Conservation (phyloP, 2,329 filamentous ascomycete genomes). For the Neofusicoccum umdonicola region DNA sequence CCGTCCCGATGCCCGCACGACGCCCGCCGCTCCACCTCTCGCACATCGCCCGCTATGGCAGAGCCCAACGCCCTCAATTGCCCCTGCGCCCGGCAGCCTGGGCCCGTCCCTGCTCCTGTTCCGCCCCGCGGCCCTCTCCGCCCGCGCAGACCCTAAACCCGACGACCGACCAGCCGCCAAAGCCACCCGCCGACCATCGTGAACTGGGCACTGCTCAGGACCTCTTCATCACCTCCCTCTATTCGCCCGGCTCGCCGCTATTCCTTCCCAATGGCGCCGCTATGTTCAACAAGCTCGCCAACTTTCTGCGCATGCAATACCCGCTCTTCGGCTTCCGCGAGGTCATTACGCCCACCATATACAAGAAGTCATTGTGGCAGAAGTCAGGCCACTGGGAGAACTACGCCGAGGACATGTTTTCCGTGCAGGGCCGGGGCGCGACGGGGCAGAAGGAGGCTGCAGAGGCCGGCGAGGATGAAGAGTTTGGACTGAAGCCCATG, state of each 20-base stretch:
- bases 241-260: slow-evolving; percentile 82
- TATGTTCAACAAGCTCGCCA: slow-evolving; percentile 79
- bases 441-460: slow-evolving; percentile 44
- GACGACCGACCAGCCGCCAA: slow-evolving; percentile 28
- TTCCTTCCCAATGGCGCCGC: slow-evolving; percentile 79
- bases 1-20: slow-evolving; percentile 32
- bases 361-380: slow-evolving; percentile 84
- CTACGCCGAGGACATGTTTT: slow-evolving; percentile 90
- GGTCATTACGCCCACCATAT: slow-evolving; percentile 86
- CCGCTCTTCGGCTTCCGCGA: slow-evolving; percentile 82
- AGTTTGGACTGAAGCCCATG: slow-evolving; percentile 88
- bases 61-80: neutral
- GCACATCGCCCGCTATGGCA: slow-evolving; percentile 9
- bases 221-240: slow-evolving; percentile 74
- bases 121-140: slow-evolving; percentile 28
- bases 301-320: slow-evolving; percentile 81
- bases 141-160: slow-evolving; percentile 13
- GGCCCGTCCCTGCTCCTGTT: slow-evolving; percentile 34
- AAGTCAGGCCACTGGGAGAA: slow-evolving; percentile 85
- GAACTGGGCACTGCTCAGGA: slow-evolving; percentile 58
- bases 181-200: slow-evolving; percentile 50
- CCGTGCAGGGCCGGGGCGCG: slow-evolving; percentile 57
- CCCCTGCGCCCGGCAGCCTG: neutral
- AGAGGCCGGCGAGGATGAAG: slow-evolving; percentile 60
- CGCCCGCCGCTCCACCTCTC: slow-evolving; percentile 25